A percentile compares a stretch with the other conserved stretches of the same genome.
Evolutionary conservation across 345 rosid species (phyloP).

Genomic region (Rhizophora mangle): DNA sequence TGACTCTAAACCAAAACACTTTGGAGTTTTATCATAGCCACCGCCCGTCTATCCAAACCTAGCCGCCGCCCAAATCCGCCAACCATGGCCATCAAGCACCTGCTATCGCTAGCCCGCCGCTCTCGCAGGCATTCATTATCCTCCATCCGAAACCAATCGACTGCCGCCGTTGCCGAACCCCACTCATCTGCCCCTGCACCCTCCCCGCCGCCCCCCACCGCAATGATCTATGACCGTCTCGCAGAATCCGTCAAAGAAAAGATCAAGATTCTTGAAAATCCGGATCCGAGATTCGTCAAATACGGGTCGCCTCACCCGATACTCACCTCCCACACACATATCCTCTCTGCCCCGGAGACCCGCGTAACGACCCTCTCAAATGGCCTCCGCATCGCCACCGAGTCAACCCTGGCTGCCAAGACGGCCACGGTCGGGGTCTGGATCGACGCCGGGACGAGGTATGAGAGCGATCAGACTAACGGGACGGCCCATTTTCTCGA

Average conservation of each 20-base stretch:
- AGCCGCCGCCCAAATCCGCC: not conserved
- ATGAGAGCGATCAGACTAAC: conserved; percentile 78
- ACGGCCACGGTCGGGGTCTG: conserved; percentile 95
- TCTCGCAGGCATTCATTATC: conserved; percentile 11
- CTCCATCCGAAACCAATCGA: conserved; percentile 40
- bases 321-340: conserved; percentile 59
- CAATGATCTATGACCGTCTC: conserved; percentile 77
- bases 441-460: conserved; percentile 97
- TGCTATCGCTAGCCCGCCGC: not conserved
- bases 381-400: conserved; percentile 91
- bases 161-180: conserved; percentile 34
- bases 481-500: conserved; percentile 96
- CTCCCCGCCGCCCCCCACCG: conserved; percentile 54
- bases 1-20: no score
- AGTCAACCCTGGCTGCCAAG: conserved; percentile 65
- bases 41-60: not conserved
- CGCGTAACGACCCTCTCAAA: conserved; percentile 82
- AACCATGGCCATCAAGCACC: not conserved
- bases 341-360: conserved; percentile 86
- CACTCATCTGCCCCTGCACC: conserved; percentile 22
- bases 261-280: conserved; percentile 64
- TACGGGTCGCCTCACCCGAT: conserved; percentile 85
- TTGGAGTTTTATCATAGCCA: no score
- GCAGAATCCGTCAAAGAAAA: conserved; percentile 62
- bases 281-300: conserved; percentile 84